These are phyloP conservation scores for Neofusicoccum umdonicola DNA, from an alignment of 2,329 filamentous ascomycete genomes.

Conservation along the genomic window DNA sequence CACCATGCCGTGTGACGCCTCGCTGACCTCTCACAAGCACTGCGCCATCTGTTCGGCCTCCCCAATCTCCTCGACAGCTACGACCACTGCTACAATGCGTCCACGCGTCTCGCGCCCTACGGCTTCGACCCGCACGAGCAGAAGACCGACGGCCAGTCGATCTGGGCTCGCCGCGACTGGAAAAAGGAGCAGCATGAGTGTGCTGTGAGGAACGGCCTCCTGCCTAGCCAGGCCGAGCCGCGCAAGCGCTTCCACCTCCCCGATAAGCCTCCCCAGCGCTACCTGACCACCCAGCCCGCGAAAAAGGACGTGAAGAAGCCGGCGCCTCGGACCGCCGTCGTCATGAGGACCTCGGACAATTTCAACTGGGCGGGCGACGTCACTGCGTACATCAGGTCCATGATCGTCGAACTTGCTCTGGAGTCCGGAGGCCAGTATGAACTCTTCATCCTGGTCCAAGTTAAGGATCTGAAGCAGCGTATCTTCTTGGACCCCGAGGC, in stretches of 20 bases:
- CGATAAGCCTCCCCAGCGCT: neutral
- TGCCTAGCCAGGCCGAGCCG: neutral
- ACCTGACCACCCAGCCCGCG: neutral
- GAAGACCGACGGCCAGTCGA: neutral
- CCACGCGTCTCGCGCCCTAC: constrained; percentile 7
- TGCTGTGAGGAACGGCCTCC: constrained; percentile 57
- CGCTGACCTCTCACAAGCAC: neutral
- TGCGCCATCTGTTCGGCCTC: constrained; percentile 15
- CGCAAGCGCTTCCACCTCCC: constrained; percentile 8
- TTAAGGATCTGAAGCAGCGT: constrained; percentile 53
- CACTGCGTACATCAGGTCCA: constrained; percentile 43
- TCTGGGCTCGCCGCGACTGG: constrained; percentile 52
- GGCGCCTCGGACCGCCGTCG: constrained; percentile 36
- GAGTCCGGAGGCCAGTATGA: constrained; percentile 49
- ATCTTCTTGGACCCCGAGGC: constrained; percentile 60
- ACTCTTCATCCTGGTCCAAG: constrained; percentile 48
- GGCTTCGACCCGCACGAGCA: neutral
- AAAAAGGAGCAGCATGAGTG: constrained; percentile 68
- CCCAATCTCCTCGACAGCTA: constrained; percentile 10
- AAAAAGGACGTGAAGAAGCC: neutral
- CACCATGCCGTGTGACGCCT: neutral
- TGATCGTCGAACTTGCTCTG: constrained; percentile 47
- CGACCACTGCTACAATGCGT: constrained; percentile 12
- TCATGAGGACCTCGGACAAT: constrained; percentile 47
- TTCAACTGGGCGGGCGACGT: constrained; percentile 49